phyloP scores from a whole-genome alignment of 1,139 yeast species.

The Ogataea hybrid region DNA sequence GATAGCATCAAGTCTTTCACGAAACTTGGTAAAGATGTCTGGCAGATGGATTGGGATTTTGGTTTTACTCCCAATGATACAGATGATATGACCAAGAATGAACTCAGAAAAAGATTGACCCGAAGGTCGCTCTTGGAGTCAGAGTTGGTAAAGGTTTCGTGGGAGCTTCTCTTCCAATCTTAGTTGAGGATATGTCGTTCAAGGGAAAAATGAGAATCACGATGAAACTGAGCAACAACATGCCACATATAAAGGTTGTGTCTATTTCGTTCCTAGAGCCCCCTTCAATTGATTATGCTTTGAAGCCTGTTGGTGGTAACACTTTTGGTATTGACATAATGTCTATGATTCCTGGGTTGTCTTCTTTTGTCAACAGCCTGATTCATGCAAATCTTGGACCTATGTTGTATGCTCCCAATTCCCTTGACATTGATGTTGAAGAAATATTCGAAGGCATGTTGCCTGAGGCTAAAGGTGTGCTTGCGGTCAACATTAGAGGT shows the following conservation, averaged over 20 bases:
- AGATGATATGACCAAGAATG: slow-evolving; percentile 76
- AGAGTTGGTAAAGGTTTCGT: slow-evolving; percentile 77
- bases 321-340: slow-evolving; percentile 78
- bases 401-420: slow-evolving; percentile 80
- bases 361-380: slow-evolving; percentile 67
- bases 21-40: slow-evolving; percentile 59
- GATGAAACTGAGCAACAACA: slow-evolving; percentile 56
- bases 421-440: slow-evolving; percentile 70
- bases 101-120: slow-evolving; percentile 67
- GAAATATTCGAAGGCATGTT: slow-evolving; percentile 62
- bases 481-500: slow-evolving; percentile 59
- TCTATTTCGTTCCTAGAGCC: slow-evolving; percentile 73
- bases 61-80: slow-evolving; percentile 79
- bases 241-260: slow-evolving; percentile 73
- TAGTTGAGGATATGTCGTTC: slow-evolving; percentile 76
- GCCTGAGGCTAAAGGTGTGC: slow-evolving; percentile 66
- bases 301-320: slow-evolving; percentile 89
- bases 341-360: slow-evolving; percentile 79
- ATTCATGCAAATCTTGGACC: slow-evolving; percentile 73
- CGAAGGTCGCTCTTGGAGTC: slow-evolving; percentile 76
- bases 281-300: slow-evolving; percentile 71
- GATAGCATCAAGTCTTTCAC: slow-evolving; percentile 71
- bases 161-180: slow-evolving; percentile 68
- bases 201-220: slow-evolving; percentile 70
- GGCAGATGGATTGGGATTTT: slow-evolving; percentile 83